Percentiles rank a stretch among this genome's conserved stretches.
phyloP scores from a whole-genome alignment of 2,329 filamentous ascomycete genomes.

The Fulvia fulva region DNA sequence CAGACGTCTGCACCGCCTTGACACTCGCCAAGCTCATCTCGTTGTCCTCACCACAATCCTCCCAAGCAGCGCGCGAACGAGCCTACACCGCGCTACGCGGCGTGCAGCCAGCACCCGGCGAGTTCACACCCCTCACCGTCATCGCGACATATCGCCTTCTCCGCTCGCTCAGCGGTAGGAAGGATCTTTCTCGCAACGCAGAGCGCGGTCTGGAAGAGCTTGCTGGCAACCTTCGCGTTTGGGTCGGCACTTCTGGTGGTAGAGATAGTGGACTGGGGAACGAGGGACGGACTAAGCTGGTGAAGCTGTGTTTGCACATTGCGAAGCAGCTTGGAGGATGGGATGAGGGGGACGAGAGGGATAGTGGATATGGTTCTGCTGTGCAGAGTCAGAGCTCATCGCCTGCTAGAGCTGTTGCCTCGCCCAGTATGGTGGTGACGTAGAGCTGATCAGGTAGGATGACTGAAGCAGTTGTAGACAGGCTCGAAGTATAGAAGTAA shows the following conservation, averaged over 20 bases:
- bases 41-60: conserved; percentile 32
- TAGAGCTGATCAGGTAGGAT: not conserved
- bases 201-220: conserved; percentile 42
- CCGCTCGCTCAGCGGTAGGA: conserved; percentile 31
- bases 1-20: conserved; percentile 55
- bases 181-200: conserved; percentile 28
- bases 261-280: conserved; percentile 38
- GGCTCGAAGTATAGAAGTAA: not conserved
- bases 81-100: conserved; percentile 40
- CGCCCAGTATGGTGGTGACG: conserved; percentile 11
- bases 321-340: conserved; percentile 42
- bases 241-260: conserved; percentile 45
- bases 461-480: not conserved
- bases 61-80: conserved; percentile 33
- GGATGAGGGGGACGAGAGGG: conserved; percentile 25
- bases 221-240: conserved; percentile 42
- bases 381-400: conserved; percentile 17
- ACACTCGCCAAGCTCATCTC: conserved; percentile 58
- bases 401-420: conserved; percentile 9
- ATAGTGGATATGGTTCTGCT: conserved; percentile 28
- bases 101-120: conserved; percentile 37
- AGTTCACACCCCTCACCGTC: conserved; percentile 45
- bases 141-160: conserved; percentile 44
- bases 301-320: conserved; percentile 40
- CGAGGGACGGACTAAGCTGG: conserved; percentile 37